These are phyloP conservation scores for Monosporozyma unispora DNA, from an alignment of 805 yeast genomes.

Conservation along the genomic window DNA sequence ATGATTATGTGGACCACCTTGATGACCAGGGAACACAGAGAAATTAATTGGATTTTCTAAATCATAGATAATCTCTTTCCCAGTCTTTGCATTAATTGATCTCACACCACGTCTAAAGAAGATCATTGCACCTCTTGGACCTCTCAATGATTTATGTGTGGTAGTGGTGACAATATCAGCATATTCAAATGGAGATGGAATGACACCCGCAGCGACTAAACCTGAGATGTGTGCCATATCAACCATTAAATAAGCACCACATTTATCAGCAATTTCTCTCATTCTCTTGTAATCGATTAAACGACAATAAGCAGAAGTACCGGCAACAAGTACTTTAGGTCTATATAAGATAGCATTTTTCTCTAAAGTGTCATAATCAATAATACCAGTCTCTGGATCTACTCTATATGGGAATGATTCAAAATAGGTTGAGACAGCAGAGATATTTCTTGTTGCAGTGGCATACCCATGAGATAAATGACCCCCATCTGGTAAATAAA, in stretches of 20 bases:
- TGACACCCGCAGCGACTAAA: constrained; percentile 89
- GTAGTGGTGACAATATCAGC: constrained; percentile 98
- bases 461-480: constrained; percentile 98
- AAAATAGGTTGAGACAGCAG: constrained; percentile 92
- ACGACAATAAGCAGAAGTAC: constrained; percentile 97
- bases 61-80: constrained; percentile 84
- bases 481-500: constrained; percentile 97
- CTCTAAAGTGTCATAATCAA: constrained; percentile 93
- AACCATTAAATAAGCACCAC: constrained; percentile 90
- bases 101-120: constrained; percentile 95
- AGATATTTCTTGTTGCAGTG: constrained; percentile 85
- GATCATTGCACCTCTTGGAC: constrained; percentile 99
- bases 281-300: constrained; percentile 93
- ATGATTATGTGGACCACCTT: constrained; percentile 99
- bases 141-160: constrained; percentile 96
- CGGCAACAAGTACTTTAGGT: constrained; percentile 95
- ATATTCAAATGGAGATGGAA: constrained; percentile 91
- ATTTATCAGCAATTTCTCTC: constrained; percentile 93
- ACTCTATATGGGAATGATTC: constrained; percentile 99
- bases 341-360: constrained; percentile 84
- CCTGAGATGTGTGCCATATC: constrained; percentile 99
- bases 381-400: constrained; percentile 81
- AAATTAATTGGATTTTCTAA: constrained; percentile 93
- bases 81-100: constrained; percentile 77
- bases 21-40: constrained; percentile 99